phyloP scores from a whole-genome alignment of 192 early-diverging fungal species.

The Ambispora gerdemannii region DNA sequence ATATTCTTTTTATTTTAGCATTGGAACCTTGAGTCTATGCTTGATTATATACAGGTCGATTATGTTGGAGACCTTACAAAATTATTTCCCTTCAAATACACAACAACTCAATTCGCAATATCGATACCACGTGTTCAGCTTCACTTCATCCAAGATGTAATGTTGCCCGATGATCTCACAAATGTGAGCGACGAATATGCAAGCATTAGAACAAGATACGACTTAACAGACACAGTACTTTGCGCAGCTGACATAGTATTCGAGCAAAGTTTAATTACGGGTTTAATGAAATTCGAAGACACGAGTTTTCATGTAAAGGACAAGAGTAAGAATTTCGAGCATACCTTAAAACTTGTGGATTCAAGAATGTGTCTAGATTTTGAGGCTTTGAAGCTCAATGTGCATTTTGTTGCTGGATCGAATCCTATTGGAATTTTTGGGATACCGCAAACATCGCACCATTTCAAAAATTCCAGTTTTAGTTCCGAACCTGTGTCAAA shows the following conservation, averaged over 20 bases:
- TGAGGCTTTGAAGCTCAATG: constrained; percentile 52
- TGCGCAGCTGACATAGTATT: constrained; percentile 61
- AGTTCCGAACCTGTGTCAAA: constrained; percentile 30
- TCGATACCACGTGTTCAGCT: constrained; percentile 55
- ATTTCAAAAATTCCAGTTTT: constrained; percentile 41
- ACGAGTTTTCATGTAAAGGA: constrained; percentile 48
- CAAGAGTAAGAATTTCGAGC: constrained; percentile 44
- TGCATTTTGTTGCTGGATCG: constrained; percentile 53
- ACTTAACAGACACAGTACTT: constrained; percentile 54
- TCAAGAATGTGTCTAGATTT: constrained; percentile 53
- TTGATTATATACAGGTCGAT: constrained; percentile 63
- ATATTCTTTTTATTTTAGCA: constrained; percentile 43
- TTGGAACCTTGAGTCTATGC: constrained; percentile 60
- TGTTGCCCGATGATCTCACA: constrained; percentile 55
- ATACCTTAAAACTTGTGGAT: constrained; percentile 49
- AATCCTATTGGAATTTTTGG: constrained; percentile 51
- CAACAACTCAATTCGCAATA: constrained; percentile 51
- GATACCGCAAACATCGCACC: constrained; percentile 54
- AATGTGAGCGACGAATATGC: constrained; percentile 48
- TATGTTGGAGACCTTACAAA: constrained; percentile 58
- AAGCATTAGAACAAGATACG: constrained; percentile 52
- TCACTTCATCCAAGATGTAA: constrained; percentile 71
- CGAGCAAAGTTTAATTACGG: constrained; percentile 49
- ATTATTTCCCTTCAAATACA: constrained; percentile 47
- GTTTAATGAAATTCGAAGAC: constrained; percentile 49